phyloP scores from a whole-genome alignment of 768 basidiomycete genomes.

The Serendipita sp. region DNA sequence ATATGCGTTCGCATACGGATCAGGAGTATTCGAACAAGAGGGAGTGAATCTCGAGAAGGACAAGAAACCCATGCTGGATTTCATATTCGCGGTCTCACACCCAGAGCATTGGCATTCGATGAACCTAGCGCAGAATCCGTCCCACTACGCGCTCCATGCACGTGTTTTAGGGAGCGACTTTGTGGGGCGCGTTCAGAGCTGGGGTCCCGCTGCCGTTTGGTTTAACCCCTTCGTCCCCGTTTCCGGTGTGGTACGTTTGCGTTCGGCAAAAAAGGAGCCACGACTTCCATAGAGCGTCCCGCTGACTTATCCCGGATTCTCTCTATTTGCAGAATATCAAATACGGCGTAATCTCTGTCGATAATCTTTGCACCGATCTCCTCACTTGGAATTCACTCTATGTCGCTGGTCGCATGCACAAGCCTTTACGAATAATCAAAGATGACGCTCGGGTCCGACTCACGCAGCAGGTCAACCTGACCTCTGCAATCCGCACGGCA shows the following conservation, averaged over 20 bases:
- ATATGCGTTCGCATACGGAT: slow-evolving; percentile 96
- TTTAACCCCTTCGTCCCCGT: slow-evolving; percentile 85
- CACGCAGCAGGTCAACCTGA: slow-evolving; percentile 86
- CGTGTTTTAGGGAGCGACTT: slow-evolving; percentile 69
- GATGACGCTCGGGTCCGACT: slow-evolving; percentile 84
- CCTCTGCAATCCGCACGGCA: slow-evolving; percentile 78
- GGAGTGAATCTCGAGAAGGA: slow-evolving; percentile 17
- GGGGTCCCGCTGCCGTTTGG: slow-evolving; percentile 74
- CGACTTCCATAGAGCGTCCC: too few relatives aligned
- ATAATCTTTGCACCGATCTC: slow-evolving; percentile 76
- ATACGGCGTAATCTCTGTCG: slow-evolving; percentile 89
- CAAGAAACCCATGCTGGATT: slow-evolving; percentile 73
- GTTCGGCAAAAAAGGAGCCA: slow-evolving; percentile 8
- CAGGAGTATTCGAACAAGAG: slow-evolving; percentile 87
- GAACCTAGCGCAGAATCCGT: slow-evolving; percentile 83
- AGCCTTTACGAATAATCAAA: slow-evolving; percentile 84
- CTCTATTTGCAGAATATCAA: slow-evolving; percentile 59
- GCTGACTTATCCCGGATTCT: neutral
- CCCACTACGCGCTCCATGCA: slow-evolving; percentile 84
- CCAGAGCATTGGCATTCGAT: slow-evolving; percentile 87
- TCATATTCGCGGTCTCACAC: slow-evolving; percentile 91
- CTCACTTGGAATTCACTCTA: slow-evolving; percentile 89
- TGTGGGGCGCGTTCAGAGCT: slow-evolving; percentile 59
- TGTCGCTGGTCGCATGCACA: slow-evolving; percentile 92
- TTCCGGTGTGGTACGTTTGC: slow-evolving; percentile 57